Percentiles rank a stretch among this genome's conserved stretches.
Conservation (phyloP, 2,329 filamentous ascomycete species). For the Chaetomium sp. region DNA sequence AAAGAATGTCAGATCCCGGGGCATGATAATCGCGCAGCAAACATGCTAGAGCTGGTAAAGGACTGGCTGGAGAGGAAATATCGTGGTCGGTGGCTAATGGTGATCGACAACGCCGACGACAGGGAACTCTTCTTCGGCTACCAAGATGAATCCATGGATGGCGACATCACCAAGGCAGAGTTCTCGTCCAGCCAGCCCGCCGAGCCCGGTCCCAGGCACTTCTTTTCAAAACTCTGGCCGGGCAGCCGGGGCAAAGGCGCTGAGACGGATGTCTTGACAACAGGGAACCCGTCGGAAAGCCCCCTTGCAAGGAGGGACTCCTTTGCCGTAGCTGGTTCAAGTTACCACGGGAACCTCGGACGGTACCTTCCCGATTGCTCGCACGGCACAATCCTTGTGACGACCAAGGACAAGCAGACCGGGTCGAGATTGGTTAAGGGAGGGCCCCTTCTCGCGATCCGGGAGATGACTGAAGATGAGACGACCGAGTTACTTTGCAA, state of each 20-base stretch:
- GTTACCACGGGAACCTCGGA: too few species aligned
- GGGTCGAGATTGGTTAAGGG: neutral
- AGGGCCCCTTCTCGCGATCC: neutral
- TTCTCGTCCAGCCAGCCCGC: too few species aligned
- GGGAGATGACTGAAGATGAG: neutral
- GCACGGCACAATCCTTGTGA: neutral
- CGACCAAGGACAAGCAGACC: neutral
- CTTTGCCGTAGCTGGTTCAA: too few species aligned
- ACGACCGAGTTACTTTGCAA: neutral
- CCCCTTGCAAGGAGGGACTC: too few species aligned
- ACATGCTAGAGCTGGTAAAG: constrained; percentile 36
- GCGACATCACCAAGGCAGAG: too few species aligned
- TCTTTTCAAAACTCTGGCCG: too few species aligned
- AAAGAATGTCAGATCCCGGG: constrained; percentile 35
- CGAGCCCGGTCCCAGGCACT: too few species aligned
- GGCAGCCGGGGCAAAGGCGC: too few species aligned
- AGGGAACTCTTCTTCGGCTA: neutral
- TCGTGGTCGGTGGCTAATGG: constrained; percentile 26
- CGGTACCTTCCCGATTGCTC: neutral
- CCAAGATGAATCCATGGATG: too few species aligned
- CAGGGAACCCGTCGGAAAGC: too few species aligned
- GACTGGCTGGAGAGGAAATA: constrained; percentile 36
- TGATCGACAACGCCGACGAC: constrained; percentile 31
- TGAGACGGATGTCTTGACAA: too few species aligned
- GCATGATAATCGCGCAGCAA: constrained; percentile 29